Conservation (phyloP, 148 eudicot species). For the Silene uniflora region DNA sequence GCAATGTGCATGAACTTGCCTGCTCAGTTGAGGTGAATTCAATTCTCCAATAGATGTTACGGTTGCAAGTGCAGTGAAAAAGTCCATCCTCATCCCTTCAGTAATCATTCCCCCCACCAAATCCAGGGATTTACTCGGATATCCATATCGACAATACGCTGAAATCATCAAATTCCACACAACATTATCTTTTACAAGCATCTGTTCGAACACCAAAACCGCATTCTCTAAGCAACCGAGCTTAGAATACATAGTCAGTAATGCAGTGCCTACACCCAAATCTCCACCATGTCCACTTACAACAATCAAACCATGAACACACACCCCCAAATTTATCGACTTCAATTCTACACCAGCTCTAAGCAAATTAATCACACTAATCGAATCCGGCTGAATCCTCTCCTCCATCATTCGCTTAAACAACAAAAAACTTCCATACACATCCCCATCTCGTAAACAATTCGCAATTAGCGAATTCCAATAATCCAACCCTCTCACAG, state of each 20-base stretch:
- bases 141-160: conserved; percentile 26
- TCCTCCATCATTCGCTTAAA: conserved; percentile 26
- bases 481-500: conserved; percentile 15
- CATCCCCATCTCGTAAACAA: conserved; percentile 22
- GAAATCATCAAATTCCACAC: conserved; percentile 39
- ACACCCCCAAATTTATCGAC: conserved; percentile 23
- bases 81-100: conserved; percentile 31
- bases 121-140: conserved; percentile 23
- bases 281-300: conserved; percentile 26
- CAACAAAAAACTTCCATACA: conserved; percentile 10
- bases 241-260: conserved; percentile 35
- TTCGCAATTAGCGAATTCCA: conserved; percentile 25
- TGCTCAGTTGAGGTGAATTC: conserved; percentile 23
- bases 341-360: conserved; percentile 32
- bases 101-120: conserved; percentile 22
- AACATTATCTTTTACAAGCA: conserved; percentile 32
- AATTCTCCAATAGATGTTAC: conserved; percentile 31
- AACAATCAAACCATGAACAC: conserved; percentile 26
- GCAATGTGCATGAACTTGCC: conserved; percentile 34
- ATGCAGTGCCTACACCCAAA: conserved; percentile 29
- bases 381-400: conserved; percentile 17
- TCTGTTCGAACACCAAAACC: conserved; percentile 29
- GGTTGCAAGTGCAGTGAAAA: conserved; percentile 34
- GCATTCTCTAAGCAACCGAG: conserved; percentile 23
- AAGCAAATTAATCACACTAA: conserved; percentile 28